Percentiles rank a stretch among this genome's conserved stretches.
phyloP scores from a whole-genome alignment of 1,284 basidiomycete species.

The Cutaneotrichosporon dermatis region DNA sequence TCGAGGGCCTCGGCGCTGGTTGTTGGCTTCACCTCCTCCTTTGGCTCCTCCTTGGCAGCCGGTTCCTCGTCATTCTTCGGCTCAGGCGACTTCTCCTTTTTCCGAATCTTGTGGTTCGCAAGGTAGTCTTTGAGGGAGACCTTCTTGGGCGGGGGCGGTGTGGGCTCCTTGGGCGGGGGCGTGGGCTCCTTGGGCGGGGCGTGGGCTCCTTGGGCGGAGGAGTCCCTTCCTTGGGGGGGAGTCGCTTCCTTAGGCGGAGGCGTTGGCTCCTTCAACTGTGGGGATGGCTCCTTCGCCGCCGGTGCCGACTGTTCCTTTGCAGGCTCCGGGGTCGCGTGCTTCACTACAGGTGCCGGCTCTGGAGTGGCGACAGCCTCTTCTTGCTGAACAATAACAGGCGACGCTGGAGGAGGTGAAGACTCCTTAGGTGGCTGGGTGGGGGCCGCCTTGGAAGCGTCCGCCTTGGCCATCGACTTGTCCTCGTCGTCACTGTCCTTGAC shows the following conservation, averaged over 20 bases:
- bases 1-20: neutral
- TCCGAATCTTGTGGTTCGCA: conserved; percentile 37
- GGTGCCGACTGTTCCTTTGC: conserved; percentile 1
- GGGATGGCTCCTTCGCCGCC: conserved; percentile 23
- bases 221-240: neutral
- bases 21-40: neutral
- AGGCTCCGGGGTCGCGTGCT: neutral
- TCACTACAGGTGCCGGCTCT: neutral
- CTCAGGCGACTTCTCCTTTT: conserved; percentile 6
- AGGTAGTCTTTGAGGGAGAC: conserved; percentile 41
- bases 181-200: conserved; percentile 25
- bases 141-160: conserved; percentile 35
- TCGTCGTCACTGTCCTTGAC: conserved; percentile 3
- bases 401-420: conserved; percentile 1
- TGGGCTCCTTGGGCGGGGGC: conserved; percentile 36
- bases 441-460: neutral
- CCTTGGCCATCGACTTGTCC: neutral
- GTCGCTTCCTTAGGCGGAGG: conserved; percentile 5
- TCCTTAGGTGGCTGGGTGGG: neutral
- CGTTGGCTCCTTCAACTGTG: conserved; percentile 26
- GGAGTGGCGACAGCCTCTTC: neutral
- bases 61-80: neutral
- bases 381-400: neutral
- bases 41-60: neutral
- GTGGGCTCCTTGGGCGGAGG: conserved; percentile 21